A percentile compares a stretch with the other conserved stretches of the same genome.
phyloP scores from a whole-genome alignment of 2,329 filamentous ascomycete genomes.

The Colletotrichum phormii region DNA sequence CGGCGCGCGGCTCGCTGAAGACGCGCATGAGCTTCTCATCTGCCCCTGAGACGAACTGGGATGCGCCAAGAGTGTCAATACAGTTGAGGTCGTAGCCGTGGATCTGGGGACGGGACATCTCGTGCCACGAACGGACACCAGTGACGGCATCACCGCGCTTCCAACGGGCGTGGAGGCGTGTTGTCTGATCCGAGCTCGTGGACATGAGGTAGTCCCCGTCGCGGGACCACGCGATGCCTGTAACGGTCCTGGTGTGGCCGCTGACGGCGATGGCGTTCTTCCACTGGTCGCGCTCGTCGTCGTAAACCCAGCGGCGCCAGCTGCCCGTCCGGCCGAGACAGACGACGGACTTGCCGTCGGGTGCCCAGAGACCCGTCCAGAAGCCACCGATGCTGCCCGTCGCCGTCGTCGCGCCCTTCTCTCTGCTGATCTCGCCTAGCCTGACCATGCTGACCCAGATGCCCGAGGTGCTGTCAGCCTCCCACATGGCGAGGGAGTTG shows the following conservation, averaged over 20 bases:
- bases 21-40: slow-evolving; percentile 98
- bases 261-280: slow-evolving; percentile 80
- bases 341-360: slow-evolving; percentile 78
- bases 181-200: slow-evolving; percentile 93
- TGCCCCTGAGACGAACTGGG: slow-evolving; percentile 91
- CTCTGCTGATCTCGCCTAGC: slow-evolving; percentile 91
- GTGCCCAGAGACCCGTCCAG: slow-evolving; percentile 95
- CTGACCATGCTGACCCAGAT: slow-evolving; percentile 91
- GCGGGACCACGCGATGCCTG: slow-evolving; percentile 85
- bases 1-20: slow-evolving; percentile 88
- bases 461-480: slow-evolving; percentile 83
- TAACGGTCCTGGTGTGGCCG: slow-evolving; percentile 86
- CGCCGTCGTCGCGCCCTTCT: slow-evolving; percentile 95
- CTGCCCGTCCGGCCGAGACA: slow-evolving; percentile 92
- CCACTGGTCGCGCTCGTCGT: slow-evolving; percentile 75
- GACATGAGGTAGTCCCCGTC: slow-evolving; percentile 88
- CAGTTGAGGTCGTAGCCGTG: slow-evolving; percentile 99
- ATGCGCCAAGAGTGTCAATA: slow-evolving; percentile 78
- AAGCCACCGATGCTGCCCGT: slow-evolving; percentile 97
- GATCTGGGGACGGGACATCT: slow-evolving; percentile 95
- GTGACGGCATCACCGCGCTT: slow-evolving; percentile 49
- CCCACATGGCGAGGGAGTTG: slow-evolving; percentile 94
- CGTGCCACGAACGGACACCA: slow-evolving; percentile 80
- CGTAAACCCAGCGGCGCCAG: slow-evolving; percentile 87
- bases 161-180: slow-evolving; percentile 87